Evolutionary conservation across 2,329 filamentous ascomycete species (phyloP).

Genomic region (Neurospora sp.): DNA sequence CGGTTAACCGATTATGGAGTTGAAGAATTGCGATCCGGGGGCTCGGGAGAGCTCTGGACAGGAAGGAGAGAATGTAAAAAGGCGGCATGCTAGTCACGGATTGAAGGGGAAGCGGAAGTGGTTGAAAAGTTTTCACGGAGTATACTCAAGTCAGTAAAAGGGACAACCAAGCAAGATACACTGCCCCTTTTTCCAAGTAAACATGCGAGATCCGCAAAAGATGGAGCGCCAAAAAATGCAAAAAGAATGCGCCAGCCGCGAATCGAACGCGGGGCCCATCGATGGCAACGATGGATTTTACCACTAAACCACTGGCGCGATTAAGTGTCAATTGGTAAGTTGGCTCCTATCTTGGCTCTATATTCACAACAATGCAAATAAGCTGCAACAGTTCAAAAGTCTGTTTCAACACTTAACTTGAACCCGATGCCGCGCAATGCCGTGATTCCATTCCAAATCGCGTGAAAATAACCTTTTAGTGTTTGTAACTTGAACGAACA

Average conservation of each 20-base stretch:
- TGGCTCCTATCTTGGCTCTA: no score
- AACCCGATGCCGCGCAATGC: no score
- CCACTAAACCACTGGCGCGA: slow-evolving; percentile 34
- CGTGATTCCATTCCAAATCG: no score
- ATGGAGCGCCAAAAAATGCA: background rate
- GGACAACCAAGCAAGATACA: background rate
- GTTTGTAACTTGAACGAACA: no score
- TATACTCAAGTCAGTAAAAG: background rate
- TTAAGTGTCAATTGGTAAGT: background rate
- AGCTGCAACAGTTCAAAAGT: no score
- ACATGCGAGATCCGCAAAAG: background rate
- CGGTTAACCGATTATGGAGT: background rate
- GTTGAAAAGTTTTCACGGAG: background rate
- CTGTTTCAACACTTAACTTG: no score
- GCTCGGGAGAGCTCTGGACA: background rate
- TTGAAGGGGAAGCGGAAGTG: background rate
- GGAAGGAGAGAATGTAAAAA: background rate
- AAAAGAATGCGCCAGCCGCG: slow-evolving; percentile 15
- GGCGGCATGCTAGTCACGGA: background rate
- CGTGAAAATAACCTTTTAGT: no score
- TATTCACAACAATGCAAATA: no score
- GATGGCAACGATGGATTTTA: slow-evolving; percentile 45
- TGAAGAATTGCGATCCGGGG: background rate
- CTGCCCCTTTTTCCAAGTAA: background rate
- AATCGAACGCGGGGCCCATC: slow-evolving; percentile 29